Percentiles rank a stretch among this genome's conserved stretches.
phyloP scores from a whole-genome alignment of 2,329 filamentous ascomycete genomes.

The Claviceps arundinis region DNA sequence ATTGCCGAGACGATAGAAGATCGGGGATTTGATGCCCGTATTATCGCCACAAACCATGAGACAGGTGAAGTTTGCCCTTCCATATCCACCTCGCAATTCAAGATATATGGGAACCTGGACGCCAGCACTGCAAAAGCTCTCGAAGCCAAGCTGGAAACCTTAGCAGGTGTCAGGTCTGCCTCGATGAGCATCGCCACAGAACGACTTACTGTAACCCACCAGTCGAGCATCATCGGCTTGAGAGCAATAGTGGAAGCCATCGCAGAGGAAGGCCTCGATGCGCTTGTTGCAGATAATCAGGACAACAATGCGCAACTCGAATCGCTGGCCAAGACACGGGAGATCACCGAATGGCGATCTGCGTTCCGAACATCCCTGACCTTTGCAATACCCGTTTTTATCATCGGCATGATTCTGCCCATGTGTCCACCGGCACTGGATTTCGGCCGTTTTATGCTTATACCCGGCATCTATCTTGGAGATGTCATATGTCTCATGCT shows the following conservation, averaged over 20 bases:
- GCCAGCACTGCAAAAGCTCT: slow-evolving; percentile 58
- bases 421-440: slow-evolving; percentile 70
- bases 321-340: slow-evolving; percentile 88
- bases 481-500: slow-evolving; percentile 73
- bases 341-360: slow-evolving; percentile 83
- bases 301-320: slow-evolving; percentile 96
- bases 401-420: slow-evolving; percentile 87
- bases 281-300: slow-evolving; percentile 76
- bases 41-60: slow-evolving; percentile 64
- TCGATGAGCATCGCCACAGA: slow-evolving; percentile 61
- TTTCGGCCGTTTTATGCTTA: slow-evolving; percentile 53
- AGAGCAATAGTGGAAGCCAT: slow-evolving; percentile 70
- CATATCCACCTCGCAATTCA: slow-evolving; percentile 58
- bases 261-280: slow-evolving; percentile 76
- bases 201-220: slow-evolving; percentile 60
- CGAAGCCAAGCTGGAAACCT: slow-evolving; percentile 50
- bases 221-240: slow-evolving; percentile 60
- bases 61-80: slow-evolving; percentile 38
- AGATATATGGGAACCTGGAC: slow-evolving; percentile 67
- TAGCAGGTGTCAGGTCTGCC: slow-evolving; percentile 62
- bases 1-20: slow-evolving; percentile 80
- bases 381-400: slow-evolving; percentile 82
- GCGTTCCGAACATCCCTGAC: slow-evolving; percentile 65
- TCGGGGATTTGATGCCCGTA: slow-evolving; percentile 70
- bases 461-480: slow-evolving; percentile 74